phyloP scores from a whole-genome alignment of 495 filamentous ascomycete genomes.

The Pyrenopolyporus hunteri region DNA sequence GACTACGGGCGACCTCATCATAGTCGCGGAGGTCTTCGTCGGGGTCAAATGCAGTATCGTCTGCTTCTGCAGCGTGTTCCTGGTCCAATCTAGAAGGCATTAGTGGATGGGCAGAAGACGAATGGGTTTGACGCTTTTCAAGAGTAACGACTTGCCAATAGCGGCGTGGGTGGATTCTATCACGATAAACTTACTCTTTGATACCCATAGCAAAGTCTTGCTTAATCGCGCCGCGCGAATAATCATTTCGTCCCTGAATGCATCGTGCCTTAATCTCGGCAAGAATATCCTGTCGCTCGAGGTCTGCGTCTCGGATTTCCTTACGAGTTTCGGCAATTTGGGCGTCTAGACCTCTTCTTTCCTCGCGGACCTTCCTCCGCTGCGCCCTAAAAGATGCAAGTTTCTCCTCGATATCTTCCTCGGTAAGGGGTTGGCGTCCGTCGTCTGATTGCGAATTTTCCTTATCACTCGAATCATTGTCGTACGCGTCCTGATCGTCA shows the following conservation, averaged over 20 bases:
- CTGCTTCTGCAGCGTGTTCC: slow-evolving; percentile 43
- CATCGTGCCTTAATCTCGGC: slow-evolving; percentile 53
- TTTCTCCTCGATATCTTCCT: slow-evolving; percentile 34
- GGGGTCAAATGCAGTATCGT: slow-evolving; percentile 46
- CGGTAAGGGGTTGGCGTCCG: slow-evolving; percentile 22
- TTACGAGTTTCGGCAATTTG: slow-evolving; percentile 14
- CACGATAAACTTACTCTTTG: slow-evolving; percentile 46
- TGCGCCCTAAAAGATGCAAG: slow-evolving; percentile 35
- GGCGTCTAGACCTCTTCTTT: slow-evolving; percentile 11
- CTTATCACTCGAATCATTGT: slow-evolving; percentile 39
- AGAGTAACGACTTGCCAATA: not conserved
- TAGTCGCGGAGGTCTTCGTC: slow-evolving; percentile 64
- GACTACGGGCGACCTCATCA: slow-evolving; percentile 58
- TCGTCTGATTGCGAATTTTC: slow-evolving; percentile 34
- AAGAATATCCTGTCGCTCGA: slow-evolving; percentile 21
- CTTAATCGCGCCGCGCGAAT: slow-evolving; percentile 62
- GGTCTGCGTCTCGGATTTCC: slow-evolving; percentile 36
- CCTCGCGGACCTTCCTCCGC: slow-evolving; percentile 37
- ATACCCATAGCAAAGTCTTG: slow-evolving; percentile 66
- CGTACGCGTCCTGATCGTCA: slow-evolving; percentile 19
- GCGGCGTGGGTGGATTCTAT: not conserved
- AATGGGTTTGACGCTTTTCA: no score
- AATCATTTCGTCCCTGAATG: slow-evolving; percentile 64
- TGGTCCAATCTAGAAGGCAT: slow-evolving; percentile 40
- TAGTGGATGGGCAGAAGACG: not conserved